Evolutionary conservation across 1,139 yeast species (phyloP).

Genomic region (Scheffersomyces insectosa): DNA sequence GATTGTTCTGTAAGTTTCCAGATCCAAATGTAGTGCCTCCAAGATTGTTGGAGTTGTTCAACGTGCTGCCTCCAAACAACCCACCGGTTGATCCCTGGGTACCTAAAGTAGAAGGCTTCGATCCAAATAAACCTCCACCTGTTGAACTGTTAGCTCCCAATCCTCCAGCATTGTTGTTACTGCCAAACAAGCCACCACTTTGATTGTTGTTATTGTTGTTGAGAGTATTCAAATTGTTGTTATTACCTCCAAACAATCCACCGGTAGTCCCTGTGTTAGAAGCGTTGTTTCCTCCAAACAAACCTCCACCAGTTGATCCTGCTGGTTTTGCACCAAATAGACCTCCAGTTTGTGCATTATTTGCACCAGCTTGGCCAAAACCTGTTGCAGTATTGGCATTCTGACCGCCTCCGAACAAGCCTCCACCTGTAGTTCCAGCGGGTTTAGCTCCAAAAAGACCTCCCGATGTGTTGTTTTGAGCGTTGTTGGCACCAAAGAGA

Average conservation of each 20-base stretch:
- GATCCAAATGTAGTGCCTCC: neutral
- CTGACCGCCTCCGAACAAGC: slow-evolving; percentile 16
- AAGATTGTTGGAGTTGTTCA: neutral
- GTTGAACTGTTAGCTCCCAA: slow-evolving; percentile 7
- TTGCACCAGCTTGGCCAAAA: slow-evolving; percentile 6
- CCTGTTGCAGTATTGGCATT: slow-evolving; percentile 4
- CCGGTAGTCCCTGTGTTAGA: slow-evolving; percentile 6
- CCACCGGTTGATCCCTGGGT: slow-evolving; percentile 1
- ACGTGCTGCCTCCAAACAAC: neutral
- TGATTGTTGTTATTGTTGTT: slow-evolving; percentile 4
- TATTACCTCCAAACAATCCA: slow-evolving; percentile 21
- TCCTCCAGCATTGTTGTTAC: slow-evolving; percentile 5
- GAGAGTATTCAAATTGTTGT: slow-evolving; percentile 5
- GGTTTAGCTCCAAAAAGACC: slow-evolving; percentile 24
- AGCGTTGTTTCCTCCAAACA: slow-evolving; percentile 16
- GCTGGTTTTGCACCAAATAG: slow-evolving; percentile 16
- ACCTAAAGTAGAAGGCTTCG: slow-evolving; percentile 5
- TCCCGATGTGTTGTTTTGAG: slow-evolving; percentile 12
- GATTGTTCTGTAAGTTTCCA: neutral
- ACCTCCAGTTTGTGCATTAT: slow-evolving; percentile 14
- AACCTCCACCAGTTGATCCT: slow-evolving; percentile 10
- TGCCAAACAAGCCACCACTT: slow-evolving; percentile 7
- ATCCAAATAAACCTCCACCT: slow-evolving; percentile 19
- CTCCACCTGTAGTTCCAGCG: slow-evolving; percentile 17
- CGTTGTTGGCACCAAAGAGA: slow-evolving; percentile 27